These are phyloP conservation scores for Umbelopsis sp. DNA, from an alignment of 371 early-diverging fungal genomes.

Conservation along the genomic window DNA sequence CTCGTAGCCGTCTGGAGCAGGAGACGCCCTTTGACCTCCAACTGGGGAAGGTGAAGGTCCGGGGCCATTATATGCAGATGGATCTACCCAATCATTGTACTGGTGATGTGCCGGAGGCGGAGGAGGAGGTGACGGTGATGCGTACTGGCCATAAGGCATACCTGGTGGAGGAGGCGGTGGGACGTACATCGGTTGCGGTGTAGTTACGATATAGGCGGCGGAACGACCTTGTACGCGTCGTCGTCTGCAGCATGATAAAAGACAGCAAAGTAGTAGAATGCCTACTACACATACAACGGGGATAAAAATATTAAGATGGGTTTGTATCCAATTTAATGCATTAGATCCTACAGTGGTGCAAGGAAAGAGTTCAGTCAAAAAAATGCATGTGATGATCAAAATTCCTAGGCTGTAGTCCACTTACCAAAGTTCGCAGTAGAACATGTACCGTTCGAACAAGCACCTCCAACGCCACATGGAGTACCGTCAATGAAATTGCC, in stretches of 20 bases:
- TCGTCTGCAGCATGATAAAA: slow-evolving; percentile 43
- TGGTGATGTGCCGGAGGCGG: slow-evolving; percentile 22
- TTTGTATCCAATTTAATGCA: slow-evolving; percentile 42
- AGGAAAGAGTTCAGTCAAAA: neutral
- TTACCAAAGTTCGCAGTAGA: slow-evolving; percentile 40
- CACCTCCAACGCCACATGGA: slow-evolving; percentile 78
- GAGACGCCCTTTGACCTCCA: slow-evolving; percentile 12
- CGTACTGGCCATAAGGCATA: slow-evolving; percentile 26
- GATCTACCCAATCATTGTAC: slow-evolving; percentile 58
- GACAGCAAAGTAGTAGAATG: slow-evolving; percentile 52
- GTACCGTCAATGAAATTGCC: slow-evolving; percentile 90
- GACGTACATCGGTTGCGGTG: slow-evolving; percentile 24
- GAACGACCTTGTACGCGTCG: slow-evolving; percentile 20
- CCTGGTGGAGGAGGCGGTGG: slow-evolving; percentile 29
- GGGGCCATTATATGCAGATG: slow-evolving; percentile 54
- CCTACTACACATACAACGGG: slow-evolving; percentile 55
- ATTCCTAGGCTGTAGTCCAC: neutral
- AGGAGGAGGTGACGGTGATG: slow-evolving; percentile 20
- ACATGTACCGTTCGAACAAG: slow-evolving; percentile 58
- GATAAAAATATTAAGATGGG: slow-evolving; percentile 52
- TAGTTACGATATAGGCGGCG: slow-evolving; percentile 24
- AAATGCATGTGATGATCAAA: neutral
- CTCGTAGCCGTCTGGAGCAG: slow-evolving; percentile 27
- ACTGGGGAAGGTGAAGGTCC: slow-evolving; percentile 19
- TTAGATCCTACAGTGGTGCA: slow-evolving; percentile 24